Base-by-base conservation (phyloP, 805 yeast species). In the Pichia paraexigua region DNA sequence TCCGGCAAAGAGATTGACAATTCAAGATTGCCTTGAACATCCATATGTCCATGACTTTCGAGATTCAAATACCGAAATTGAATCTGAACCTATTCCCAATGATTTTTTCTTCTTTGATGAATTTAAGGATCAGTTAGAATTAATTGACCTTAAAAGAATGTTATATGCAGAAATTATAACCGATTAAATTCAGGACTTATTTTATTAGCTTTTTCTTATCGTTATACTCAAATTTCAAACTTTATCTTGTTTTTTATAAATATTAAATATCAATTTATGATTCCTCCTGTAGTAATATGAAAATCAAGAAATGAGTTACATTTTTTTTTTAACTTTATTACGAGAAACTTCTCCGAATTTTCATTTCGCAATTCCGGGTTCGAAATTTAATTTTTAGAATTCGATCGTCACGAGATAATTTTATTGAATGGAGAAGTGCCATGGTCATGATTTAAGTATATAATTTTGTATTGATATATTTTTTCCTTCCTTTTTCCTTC, bases 1-100 rank as follows among this genome's bases (percentile, higher is more conserved):
- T 62, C 97, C 97, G 1, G 67, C 74, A 3, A 80, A 85, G 59
- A 74, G 99, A 61, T 84, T 92, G 56, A 79, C 89, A 1, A 96
- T 88, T 5, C 85, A 78, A 45, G 85, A 85, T 53, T 95, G 97
- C 0, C 74, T 92, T 39, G 71, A 75, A 53, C 98, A 92, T 64
- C 95, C 96, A 2, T 87, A 86, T 60, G 70, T 87, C 47, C 70
- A 72, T 48, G 68, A 78, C 21, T 86, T 85, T 61, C 87, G 87
- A 59, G 87, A 80, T 57, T 83, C 85, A 11, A 78, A 77, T 35
- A 91, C 85, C 59, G 94, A 86, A 63, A 89, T 88, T 0, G 64
- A 64, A 18, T 75, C 78, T 39, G 73, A 70, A 30, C 76, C 74
- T 37, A 76, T 79, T 28, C 80, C 83, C 1, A 75, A 72, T 47